Evolutionary conservation across 306 rosid genomes (phyloP), one percentile per base, ranked within the genome.

Genomic region (Senna siamea): DNA sequence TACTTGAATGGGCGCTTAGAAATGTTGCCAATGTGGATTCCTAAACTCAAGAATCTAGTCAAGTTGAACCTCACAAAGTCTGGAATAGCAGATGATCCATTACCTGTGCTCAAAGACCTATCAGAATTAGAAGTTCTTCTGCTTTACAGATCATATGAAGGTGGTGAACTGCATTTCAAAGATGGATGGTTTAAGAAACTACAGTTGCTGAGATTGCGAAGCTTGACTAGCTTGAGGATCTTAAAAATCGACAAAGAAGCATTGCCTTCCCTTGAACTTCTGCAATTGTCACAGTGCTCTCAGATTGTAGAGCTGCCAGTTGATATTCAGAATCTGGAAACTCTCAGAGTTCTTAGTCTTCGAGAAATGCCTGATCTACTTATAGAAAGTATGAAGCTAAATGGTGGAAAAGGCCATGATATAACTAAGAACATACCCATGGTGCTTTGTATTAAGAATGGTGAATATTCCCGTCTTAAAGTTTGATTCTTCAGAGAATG

Each of bases 111-210:
- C 0, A 61, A 63, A 35, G 35, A 73, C n/a, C 22, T 73, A 23
- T 7, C 37, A 10, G 35, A 47, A 6, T 20, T 70, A 18, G 6
- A 35, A 18, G 26, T 12, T 28, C 53, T 70, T 14, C 5, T 2
- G 10, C 32, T 70, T 9, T 11, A 11, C 32, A 48, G 6, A 41
- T 41, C 77, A 30, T 73, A 60, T 17, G 23, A 26, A 6, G 65
- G 65, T 9, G 65, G 30, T n/a, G 35, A 61, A 20, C 4, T 73
- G 26, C 52, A 20, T 14, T 60, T 73, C 26, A 19, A 60, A 57
- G 9, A 48, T n/a, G 70, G 51, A 2, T 20, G 60, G 46, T 15
- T 73, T 37, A 37, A 37, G 40, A 37, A 37, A 37, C 40, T 37
- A 2, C 40, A 37, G 8, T 37, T 2, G 1, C 8, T 37, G 40